These are phyloP conservation scores for Crotalaria pallida DNA, from an alignment of 306 rosid genomes.

Conservation along the genomic window DNA sequence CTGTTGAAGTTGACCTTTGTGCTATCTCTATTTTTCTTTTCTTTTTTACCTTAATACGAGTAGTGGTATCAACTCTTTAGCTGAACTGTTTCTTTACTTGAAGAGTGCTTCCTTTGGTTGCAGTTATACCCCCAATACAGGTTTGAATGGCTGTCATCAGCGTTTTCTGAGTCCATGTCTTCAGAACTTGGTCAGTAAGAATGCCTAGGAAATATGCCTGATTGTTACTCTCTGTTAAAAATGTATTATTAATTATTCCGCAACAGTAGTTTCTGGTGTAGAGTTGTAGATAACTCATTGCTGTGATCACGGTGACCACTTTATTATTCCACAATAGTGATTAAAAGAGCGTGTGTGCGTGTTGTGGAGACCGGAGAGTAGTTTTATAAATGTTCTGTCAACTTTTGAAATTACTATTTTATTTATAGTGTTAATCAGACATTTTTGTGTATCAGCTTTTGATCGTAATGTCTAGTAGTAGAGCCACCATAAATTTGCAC, in stretches of 20 bases:
- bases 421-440: not conserved
- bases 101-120: conserved; percentile 24
- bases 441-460: not conserved
- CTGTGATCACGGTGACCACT: not conserved
- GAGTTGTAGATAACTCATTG: not conserved
- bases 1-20: conserved; percentile 3
- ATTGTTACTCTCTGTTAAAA: conserved; percentile 1
- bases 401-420: not conserved
- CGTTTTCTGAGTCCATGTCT: conserved; percentile 47
- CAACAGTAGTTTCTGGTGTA: not conserved
- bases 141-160: conserved; percentile 67
- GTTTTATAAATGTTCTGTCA: not conserved
- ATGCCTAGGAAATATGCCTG: conserved; percentile 1
- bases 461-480: not conserved
- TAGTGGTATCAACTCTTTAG: not conserved
- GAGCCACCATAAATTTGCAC: conserved; percentile 7
- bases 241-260: not conserved
- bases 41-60: not conserved
- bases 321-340: not conserved
- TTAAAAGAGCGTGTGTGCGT: not conserved
- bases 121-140: conserved; percentile 86
- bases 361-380: not conserved
- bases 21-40: not conserved
- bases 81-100: conserved; percentile 10
- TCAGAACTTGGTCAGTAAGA: conserved; percentile 71